Conservation (phyloP, 108 stramenopile genomes). For the Conticribra weissflogii region DNA sequence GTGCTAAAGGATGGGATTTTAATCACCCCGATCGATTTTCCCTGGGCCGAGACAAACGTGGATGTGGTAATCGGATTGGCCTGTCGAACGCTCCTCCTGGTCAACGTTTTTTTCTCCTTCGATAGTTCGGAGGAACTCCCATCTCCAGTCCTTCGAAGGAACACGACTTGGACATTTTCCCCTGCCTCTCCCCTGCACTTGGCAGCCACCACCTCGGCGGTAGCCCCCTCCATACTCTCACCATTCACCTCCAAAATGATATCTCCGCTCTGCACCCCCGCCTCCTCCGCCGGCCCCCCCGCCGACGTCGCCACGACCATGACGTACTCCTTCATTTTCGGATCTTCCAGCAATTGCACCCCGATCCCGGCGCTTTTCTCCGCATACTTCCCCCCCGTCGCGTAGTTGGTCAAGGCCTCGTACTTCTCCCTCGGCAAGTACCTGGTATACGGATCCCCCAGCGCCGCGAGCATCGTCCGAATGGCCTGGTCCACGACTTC, state of each 20-base stretch:
- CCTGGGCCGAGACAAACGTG: conserved; percentile 24
- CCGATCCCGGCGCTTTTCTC: too few relatives aligned
- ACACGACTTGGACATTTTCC: too few relatives aligned
- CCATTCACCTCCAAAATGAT: conserved; percentile 51
- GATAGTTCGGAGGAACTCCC: too few relatives aligned
- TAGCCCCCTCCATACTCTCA: too few relatives aligned
- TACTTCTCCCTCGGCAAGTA: conserved; percentile 47
- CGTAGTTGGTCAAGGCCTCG: conserved; percentile 52
- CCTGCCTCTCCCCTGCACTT: too few relatives aligned
- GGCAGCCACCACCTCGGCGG: too few relatives aligned
- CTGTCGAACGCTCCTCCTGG: too few relatives aligned
- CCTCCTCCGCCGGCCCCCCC: conserved; percentile 46
- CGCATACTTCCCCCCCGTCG: conserved; percentile 28
- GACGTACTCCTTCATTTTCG: conserved; percentile 34
- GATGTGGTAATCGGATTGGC: conserved; percentile 26
- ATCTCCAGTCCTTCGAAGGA: too few relatives aligned
- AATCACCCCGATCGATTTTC: conserved; percentile 47
- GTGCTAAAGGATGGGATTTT: conserved; percentile 52
- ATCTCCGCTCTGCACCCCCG: conserved; percentile 57
- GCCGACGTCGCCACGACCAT: conserved; percentile 41
- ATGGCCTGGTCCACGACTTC: conserved; percentile 42
- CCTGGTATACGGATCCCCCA: conserved; percentile 66
- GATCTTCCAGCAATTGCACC: conserved; percentile 55
- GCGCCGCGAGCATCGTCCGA: conserved; percentile 40
- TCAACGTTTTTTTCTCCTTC: too few relatives aligned